Conservation (phyloP, 768 basidiomycete species). For the Amanita thiersii region DNA sequence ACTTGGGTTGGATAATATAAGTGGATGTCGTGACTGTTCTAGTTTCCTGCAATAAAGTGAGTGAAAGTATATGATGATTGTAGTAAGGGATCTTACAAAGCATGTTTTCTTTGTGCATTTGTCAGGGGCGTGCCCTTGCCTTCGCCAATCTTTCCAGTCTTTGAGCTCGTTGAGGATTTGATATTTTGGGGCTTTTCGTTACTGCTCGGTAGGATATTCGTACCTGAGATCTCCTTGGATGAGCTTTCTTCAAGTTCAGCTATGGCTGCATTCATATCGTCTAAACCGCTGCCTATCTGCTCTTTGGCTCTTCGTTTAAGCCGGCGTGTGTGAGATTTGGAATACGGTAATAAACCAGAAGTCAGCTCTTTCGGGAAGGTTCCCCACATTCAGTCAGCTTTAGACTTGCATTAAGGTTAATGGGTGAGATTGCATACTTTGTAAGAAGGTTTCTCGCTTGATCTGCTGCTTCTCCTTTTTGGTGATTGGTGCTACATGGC, state of each 20-base stretch:
- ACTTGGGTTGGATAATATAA: slow-evolving; percentile 57
- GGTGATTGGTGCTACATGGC: slow-evolving; percentile 19
- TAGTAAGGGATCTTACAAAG: slow-evolving; percentile 41
- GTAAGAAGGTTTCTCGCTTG: slow-evolving; percentile 62
- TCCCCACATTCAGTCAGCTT: too few species aligned
- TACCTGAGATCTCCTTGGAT: slow-evolving; percentile 13
- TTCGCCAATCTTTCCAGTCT: slow-evolving; percentile 56
- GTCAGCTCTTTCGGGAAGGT: slow-evolving; percentile 30
- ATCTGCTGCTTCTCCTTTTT: slow-evolving; percentile 65
- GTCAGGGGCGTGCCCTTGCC: slow-evolving; percentile 52
- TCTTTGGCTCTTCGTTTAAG: slow-evolving; percentile 64
- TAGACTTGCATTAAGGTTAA: too few species aligned
- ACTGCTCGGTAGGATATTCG: slow-evolving; percentile 12
- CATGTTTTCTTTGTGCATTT: slow-evolving; percentile 55
- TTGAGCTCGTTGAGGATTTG: slow-evolving; percentile 15
- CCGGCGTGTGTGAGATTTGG: slow-evolving; percentile 65
- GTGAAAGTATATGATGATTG: slow-evolving; percentile 1
- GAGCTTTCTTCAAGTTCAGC: slow-evolving; percentile 37
- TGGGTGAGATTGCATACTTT: slow-evolving; percentile 34
- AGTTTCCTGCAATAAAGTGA: slow-evolving; percentile 34
- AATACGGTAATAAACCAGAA: slow-evolving; percentile 44
- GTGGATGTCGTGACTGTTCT: slow-evolving; percentile 63
- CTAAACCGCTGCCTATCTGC: slow-evolving; percentile 42
- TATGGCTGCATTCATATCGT: slow-evolving; percentile 46
- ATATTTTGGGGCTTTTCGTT: slow-evolving; percentile 9